Percentiles rank a stretch among this genome's conserved stretches.
These are phyloP conservation scores for Coriaria nepalensis DNA, from an alignment of 306 rosid genomes.

Conservation along the genomic window DNA sequence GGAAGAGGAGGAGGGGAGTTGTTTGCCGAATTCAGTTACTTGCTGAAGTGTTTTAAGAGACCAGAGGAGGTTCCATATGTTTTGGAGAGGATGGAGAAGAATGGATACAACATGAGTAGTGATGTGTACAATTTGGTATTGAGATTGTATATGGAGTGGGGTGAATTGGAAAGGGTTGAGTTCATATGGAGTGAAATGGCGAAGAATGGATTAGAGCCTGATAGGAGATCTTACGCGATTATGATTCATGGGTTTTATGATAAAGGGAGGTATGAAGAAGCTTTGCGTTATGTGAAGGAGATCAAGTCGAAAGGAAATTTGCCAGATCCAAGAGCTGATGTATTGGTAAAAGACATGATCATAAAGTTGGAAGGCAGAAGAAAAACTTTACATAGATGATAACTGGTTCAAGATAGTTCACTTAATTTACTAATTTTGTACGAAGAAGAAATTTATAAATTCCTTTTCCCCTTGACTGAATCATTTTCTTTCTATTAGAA, in stretches of 20 bases:
- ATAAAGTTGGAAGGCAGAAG: conserved; percentile 16
- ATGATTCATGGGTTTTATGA: conserved; percentile 54
- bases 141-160: conserved; percentile 65
- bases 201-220: conserved; percentile 48
- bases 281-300: conserved; percentile 38
- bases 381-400: background rate
- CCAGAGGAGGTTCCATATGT: conserved; percentile 37
- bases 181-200: conserved; percentile 58
- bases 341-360: conserved; percentile 25
- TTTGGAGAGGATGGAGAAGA: conserved; percentile 48
- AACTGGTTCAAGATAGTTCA: too few relatives aligned
- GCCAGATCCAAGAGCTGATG: conserved; percentile 46
- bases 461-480: too few relatives aligned
- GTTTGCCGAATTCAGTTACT: conserved; percentile 42
- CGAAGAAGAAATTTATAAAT: too few relatives aligned
- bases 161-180: conserved; percentile 38
- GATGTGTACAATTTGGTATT: conserved; percentile 51
- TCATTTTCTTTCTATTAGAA: too few relatives aligned
- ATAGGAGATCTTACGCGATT: conserved; percentile 45
- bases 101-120: conserved; percentile 37
- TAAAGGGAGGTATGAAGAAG: conserved; percentile 45
- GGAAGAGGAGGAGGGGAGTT: conserved; percentile 38
- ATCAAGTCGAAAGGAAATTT: conserved; percentile 58
- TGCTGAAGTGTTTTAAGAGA: conserved; percentile 41
- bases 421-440: too few relatives aligned